Evolutionary conservation across 2,329 filamentous ascomycete genomes (phyloP), one percentile per base, ranked within the genome.

Genomic region (Trichophaea hybrida): DNA sequence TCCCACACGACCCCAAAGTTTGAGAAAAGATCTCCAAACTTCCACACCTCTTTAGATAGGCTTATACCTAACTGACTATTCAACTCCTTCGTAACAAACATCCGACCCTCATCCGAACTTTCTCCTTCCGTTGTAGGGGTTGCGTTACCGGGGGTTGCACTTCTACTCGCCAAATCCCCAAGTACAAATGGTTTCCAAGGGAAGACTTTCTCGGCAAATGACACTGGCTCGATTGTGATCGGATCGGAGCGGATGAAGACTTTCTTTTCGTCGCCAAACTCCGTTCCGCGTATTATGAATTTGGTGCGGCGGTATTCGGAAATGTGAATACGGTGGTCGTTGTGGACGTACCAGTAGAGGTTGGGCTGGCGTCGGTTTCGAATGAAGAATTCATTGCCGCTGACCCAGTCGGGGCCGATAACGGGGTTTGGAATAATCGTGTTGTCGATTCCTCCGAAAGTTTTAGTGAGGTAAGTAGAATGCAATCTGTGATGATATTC

Each of bases 281-380:
- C 44, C 13, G 12, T 13, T 15, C 38, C 49, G 6, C 13, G n/a
- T 4, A 61, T 46, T 3, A 12, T 24, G 50, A 61, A 61, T 44
- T 59, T 59, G 33, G 59, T 56, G 12, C 37, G 53, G 13, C 31
- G 44, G 17, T 1, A 35, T 2, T 12, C 40, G 2, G 57, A 59
- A 12, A 55, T 13, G 6, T 33, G 31, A 12, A 61, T n/a, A 7
- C 32, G 31, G 24, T 24, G 24, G 24, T 24, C 24, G 5, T 38
- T 34, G n/a, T 12, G 3, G 8, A 34, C 34, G 32, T 59, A 57
- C 59, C 59, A 61, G 51, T 59, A 61, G 6, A 59, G 12, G 2
- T 52, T 17, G 4, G 59, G 57, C 13, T 51, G 52, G 10, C 59
- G 59, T 5, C 17, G 32, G 32, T 59, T 61, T 32, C 59, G 59